Evolutionary conservation across 2,329 filamentous ascomycete genomes (phyloP).

Genomic region (Trichoderma arundinaceum): DNA sequence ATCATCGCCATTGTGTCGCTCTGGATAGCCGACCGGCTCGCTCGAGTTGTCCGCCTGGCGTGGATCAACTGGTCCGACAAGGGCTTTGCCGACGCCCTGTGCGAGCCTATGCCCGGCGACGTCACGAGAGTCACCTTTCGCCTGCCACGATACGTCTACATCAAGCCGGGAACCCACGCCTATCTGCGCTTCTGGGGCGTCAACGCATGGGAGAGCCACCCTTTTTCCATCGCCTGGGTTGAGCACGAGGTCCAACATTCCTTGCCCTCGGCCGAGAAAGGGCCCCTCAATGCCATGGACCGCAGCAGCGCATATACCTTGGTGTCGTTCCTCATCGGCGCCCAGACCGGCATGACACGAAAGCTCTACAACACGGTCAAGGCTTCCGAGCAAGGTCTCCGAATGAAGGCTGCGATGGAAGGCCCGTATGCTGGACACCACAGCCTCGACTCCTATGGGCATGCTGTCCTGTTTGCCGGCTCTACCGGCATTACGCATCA

Average conservation of each 20-base stretch:
- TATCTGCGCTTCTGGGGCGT: conserved; percentile 74
- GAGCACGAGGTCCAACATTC: conserved; percentile 56
- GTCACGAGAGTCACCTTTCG: conserved; percentile 72
- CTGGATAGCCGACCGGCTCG: conserved; percentile 74
- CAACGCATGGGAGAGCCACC: conserved; percentile 74
- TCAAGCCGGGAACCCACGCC: conserved; percentile 74
- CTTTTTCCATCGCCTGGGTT: conserved; percentile 80
- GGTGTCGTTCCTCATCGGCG: conserved; percentile 84
- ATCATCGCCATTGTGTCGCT: conserved; percentile 75
- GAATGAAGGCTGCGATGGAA: conserved; percentile 77
- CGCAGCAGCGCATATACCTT: conserved; percentile 55
- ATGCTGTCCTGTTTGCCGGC: conserved; percentile 86
- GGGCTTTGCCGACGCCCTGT: conserved; percentile 66
- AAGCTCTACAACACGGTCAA: conserved; percentile 75
- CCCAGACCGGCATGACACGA: conserved; percentile 86
- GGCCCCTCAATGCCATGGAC: conserved; percentile 46
- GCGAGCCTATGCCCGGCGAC: conserved; percentile 73
- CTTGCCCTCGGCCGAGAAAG: conserved; percentile 50
- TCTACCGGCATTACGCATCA: conserved; percentile 96
- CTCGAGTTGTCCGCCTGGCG: conserved; percentile 66
- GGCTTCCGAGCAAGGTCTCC: conserved; percentile 59
- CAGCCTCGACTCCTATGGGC: conserved; percentile 88
- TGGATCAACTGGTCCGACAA: conserved; percentile 68
- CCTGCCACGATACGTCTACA: conserved; percentile 68
- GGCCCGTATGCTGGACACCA: conserved; percentile 88